Evolutionary conservation across 768 basidiomycete species (phyloP).

Genomic region (Chlorophyllum brunneum): DNA sequence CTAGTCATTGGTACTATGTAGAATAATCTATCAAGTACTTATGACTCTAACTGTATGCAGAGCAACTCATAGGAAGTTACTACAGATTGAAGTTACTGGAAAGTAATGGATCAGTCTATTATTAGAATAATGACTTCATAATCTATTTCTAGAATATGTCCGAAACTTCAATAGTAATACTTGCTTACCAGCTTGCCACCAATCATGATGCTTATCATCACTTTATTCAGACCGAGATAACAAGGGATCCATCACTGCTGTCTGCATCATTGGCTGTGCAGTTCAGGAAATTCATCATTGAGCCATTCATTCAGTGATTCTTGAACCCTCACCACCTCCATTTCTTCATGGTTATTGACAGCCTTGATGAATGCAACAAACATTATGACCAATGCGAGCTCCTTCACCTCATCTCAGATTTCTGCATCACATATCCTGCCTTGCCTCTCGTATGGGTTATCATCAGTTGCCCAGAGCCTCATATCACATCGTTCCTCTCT

Average conservation of each 20-base stretch:
- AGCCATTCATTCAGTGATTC: not conserved
- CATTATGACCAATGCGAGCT: conserved; percentile 14
- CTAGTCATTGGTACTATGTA: too few species aligned
- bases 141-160: too few species aligned
- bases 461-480: conserved; percentile 23
- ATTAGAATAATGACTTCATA: too few species aligned
- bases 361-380: not conserved
- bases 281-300: conserved; percentile 13
- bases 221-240: not conserved
- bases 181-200: not conserved
- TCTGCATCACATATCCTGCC: not conserved
- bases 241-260: not conserved
- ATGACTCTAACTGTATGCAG: too few species aligned
- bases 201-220: not conserved
- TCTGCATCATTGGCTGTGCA: not conserved
- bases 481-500: conserved; percentile 15
- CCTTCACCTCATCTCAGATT: conserved; percentile 10
- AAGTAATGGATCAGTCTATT: too few species aligned
- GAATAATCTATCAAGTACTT: too few species aligned
- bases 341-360: not conserved
- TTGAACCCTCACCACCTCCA: not conserved
- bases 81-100: too few species aligned
- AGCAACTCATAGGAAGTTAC: too few species aligned
- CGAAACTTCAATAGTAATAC: too few species aligned
- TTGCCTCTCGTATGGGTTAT: conserved; percentile 22